Percentiles rank a stretch among this genome's conserved stretches.
Conservation (phyloP, 2,329 filamentous ascomycete species). For the Coniochaeta ligniaria region DNA sequence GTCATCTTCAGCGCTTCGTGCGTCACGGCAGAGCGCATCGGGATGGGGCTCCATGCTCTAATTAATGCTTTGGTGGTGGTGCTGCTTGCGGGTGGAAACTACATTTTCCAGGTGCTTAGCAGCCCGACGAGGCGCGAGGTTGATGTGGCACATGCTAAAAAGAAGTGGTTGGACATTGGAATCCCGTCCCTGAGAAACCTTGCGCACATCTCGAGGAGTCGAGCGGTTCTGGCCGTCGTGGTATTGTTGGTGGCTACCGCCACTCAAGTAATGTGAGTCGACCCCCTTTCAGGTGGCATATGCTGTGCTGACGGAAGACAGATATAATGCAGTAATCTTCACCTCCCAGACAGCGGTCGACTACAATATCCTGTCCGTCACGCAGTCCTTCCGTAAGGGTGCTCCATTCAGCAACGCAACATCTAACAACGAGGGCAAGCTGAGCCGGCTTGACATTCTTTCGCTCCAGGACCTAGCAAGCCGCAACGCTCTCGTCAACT, state of each 20-base stretch:
- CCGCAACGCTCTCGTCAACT: slow-evolving; percentile 19
- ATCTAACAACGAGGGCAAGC: slow-evolving; percentile 23
- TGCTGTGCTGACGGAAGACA: slow-evolving; percentile 12
- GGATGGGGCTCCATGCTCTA: slow-evolving; percentile 33
- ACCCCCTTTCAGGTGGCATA: not conserved
- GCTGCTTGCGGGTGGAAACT: slow-evolving; percentile 42
- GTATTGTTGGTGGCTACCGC: slow-evolving; percentile 33
- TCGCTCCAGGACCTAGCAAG: slow-evolving; percentile 25
- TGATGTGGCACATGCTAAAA: slow-evolving; percentile 34
- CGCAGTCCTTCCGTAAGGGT: slow-evolving; percentile 25
- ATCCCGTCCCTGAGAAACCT: slow-evolving; percentile 46
- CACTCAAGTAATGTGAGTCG: slow-evolving; percentile 42
- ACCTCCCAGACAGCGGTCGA: slow-evolving; percentile 27
- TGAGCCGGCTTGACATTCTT: slow-evolving; percentile 25
- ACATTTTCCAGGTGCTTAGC: slow-evolving; percentile 45
- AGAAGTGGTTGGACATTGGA: slow-evolving; percentile 45
- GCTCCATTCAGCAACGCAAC: slow-evolving; percentile 27
- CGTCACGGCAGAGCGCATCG: slow-evolving; percentile 23
- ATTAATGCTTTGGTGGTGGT: slow-evolving; percentile 35
- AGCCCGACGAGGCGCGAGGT: slow-evolving; percentile 46
- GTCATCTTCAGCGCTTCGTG: slow-evolving; percentile 32
- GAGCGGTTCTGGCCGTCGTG: slow-evolving; percentile 29
- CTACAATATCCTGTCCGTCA: slow-evolving; percentile 26
- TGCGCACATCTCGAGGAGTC: slow-evolving; percentile 29
- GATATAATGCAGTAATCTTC: slow-evolving; percentile 45